Evolutionary conservation across 1,284 basidiomycete species (phyloP), one percentile per base, ranked within the genome.

Genomic region (Anthracocystis setariae): DNA sequence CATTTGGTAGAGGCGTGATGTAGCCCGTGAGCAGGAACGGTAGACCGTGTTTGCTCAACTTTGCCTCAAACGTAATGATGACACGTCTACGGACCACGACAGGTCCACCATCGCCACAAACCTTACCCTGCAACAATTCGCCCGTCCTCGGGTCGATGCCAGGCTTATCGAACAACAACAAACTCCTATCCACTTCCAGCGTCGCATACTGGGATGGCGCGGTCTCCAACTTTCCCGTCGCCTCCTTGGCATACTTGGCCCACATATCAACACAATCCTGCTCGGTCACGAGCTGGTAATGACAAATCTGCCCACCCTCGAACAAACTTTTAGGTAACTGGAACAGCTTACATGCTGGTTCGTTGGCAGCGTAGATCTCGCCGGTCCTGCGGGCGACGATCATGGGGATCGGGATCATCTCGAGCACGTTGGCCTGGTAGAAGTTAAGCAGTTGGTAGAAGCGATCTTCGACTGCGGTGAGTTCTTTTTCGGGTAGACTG

Each of bases 331-430:
- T 21, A 12, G 71, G 71, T 2, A 74, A 43, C 15, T 70, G 62
- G 39, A 70, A 7, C n/a, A 65, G 39, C 17, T 52, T 49, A 49
- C 51, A 48, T 0, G 57, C 56, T 21, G 66, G 62, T 12, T 61
- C 47, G 57, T 74, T 74, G 18, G 59, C 72, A 0, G 59, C 72
- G 43, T 70, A 71, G 49, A 74, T 71, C 59, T 71, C 67, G 46
- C 72, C 72, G 7, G 72, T 74, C 0, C 72, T 51, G 3, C 67
- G 51, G 0, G 55, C 39, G 23, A 74, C 40, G 47, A 66, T 38
- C 59, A 66, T 74, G 10, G 72, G 47, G 3, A 70, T 15, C 4
- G 72, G 72, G 18, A 67, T 55, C 3, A 42, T 52, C 21, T 66
- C 67, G 21, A 74, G 54, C 4, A 74, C 67, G 40, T 71, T 63